These are phyloP conservation scores for Phytophthora sp. DNA, from an alignment of 352 stramenopile genomes.

Conservation along the genomic window DNA sequence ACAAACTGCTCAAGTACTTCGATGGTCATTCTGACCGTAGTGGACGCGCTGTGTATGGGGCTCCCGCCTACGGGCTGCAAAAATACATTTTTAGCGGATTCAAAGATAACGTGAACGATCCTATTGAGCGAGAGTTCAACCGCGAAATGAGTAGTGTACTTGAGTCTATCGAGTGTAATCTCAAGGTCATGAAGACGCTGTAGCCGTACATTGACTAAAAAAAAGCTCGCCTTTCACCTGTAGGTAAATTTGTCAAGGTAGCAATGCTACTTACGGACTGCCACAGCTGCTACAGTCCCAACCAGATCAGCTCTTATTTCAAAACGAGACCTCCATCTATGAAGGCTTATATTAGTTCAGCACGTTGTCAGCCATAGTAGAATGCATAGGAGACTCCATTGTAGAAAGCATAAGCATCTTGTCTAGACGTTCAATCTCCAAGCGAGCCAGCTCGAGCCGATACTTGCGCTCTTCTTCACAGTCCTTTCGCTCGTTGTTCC, in stretches of 20 bases:
- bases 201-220: conserved; percentile 3
- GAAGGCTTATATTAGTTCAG: not conserved
- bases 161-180: conserved; percentile 11
- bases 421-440: not conserved
- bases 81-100: conserved; percentile 3
- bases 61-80: conserved; percentile 3
- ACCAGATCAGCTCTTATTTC: conserved; percentile 17
- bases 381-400: not conserved
- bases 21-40: not conserved
- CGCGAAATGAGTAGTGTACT: not conserved
- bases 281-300: conserved; percentile 7
- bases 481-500: not conserved
- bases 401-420: too few species aligned
- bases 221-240: not conserved
- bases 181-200: conserved; percentile 7
- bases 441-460: not conserved
- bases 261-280: conserved; percentile 18
- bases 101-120: not conserved
- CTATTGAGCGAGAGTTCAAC: not conserved
- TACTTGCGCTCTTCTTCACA: not conserved
- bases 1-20: conserved; percentile 4
- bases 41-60: not conserved
- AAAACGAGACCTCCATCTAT: not conserved
- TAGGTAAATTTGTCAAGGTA: conserved; percentile 12
- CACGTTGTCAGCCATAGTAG: not conserved